phyloP scores from a whole-genome alignment of 177 flowering plant species.

The Tripterygium wilfordii region DNA sequence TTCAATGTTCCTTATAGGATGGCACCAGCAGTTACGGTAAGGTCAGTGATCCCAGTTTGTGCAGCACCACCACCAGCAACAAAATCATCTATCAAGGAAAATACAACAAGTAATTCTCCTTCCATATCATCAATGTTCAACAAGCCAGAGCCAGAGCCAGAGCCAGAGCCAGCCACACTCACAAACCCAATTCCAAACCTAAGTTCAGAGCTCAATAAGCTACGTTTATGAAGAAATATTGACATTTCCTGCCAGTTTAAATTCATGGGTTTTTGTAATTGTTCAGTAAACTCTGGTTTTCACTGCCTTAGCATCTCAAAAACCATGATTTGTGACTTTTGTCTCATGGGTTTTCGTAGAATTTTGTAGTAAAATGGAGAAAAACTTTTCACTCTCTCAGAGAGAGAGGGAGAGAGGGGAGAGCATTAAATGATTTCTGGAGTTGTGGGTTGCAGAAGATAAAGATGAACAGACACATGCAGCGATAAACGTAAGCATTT shows the following conservation, averaged over 20 bases:
- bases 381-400: background rate
- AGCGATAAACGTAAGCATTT: slow-evolving; percentile 26
- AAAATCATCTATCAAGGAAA: slow-evolving; percentile 16
- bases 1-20: slow-evolving; percentile 24
- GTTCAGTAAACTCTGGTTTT: no score
- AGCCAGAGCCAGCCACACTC: no score
- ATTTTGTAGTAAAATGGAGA: slow-evolving; percentile 4
- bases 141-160: slow-evolving; percentile 18
- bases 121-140: slow-evolving; percentile 10
- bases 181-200: slow-evolving; percentile 3
- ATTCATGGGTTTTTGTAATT: slow-evolving; percentile 7
- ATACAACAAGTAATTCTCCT: background rate
- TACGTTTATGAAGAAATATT: slow-evolving; percentile 16
- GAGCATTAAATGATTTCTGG: slow-evolving; percentile 20
- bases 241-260: slow-evolving; percentile 10
- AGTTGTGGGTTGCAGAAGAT: slow-evolving; percentile 22
- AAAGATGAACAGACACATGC: slow-evolving; percentile 22
- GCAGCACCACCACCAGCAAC: slow-evolving; percentile 42
- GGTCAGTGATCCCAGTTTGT: slow-evolving; percentile 56
- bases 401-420: slow-evolving; percentile 6
- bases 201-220: slow-evolving; percentile 14
- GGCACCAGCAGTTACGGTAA: slow-evolving; percentile 58
- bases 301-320: no score
- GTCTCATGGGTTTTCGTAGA: background rate
- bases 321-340: slow-evolving; percentile 1